These are phyloP conservation scores for Periconia digitata DNA, from an alignment of 2,329 filamentous ascomycete species.

Conservation along the genomic window DNA sequence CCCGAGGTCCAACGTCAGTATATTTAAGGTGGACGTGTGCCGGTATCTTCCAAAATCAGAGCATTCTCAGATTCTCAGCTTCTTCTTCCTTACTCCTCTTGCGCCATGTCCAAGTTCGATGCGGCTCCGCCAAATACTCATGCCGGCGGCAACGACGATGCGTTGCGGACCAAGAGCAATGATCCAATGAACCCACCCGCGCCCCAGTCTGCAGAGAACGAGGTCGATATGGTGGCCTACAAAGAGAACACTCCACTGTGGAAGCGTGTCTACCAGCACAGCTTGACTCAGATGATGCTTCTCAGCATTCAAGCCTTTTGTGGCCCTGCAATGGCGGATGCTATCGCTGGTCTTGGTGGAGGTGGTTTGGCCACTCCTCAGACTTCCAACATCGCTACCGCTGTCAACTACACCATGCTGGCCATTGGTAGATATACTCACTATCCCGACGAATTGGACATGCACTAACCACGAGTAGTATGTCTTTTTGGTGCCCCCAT, in stretches of 20 bases:
- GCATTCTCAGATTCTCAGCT: background rate
- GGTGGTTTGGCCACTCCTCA: conserved; percentile 50
- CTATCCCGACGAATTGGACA: background rate
- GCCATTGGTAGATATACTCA: conserved; percentile 16
- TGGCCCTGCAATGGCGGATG: conserved; percentile 34
- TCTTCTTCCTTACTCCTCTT: background rate
- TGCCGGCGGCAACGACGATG: conserved; percentile 33
- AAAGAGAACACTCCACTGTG: conserved; percentile 40
- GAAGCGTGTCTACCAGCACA: conserved; percentile 51
- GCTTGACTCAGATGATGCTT: conserved; percentile 53
- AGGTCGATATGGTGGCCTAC: conserved; percentile 43
- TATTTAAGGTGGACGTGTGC: background rate
- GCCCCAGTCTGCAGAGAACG: conserved; percentile 23
- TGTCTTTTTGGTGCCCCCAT: conserved; percentile 50
- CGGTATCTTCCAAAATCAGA: background rate
- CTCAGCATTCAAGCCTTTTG: conserved; percentile 51
- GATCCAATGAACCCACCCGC: conserved; percentile 24
- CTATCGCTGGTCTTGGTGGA: conserved; percentile 39
- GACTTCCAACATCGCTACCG: conserved; percentile 46
- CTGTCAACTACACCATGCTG: conserved; percentile 31
- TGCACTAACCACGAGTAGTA: conserved; percentile 14
- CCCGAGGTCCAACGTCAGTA: no score
- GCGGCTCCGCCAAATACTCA: conserved; percentile 37
- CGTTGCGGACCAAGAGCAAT: conserved; percentile 28
- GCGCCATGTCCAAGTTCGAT: conserved; percentile 32